Base-by-base conservation (phyloP, 1,284 basidiomycete species). In the Stygiomarasmius scandens region DNA sequence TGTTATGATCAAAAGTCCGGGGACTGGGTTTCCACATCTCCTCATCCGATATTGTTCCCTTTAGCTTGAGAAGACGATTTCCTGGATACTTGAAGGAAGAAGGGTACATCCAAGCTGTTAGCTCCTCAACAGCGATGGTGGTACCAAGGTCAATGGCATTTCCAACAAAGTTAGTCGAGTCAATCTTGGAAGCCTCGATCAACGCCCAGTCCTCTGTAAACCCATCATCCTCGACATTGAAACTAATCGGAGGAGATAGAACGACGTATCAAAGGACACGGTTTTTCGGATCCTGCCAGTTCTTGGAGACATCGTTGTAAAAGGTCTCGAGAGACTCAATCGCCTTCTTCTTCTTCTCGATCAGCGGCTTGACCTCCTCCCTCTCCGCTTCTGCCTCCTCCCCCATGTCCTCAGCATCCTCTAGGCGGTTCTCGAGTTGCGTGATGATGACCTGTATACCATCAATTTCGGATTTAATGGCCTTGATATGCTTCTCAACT, bases 241-340 rank as follows among this genome's bases (percentile, higher is more conserved):
- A 9, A 50, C 46, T 34, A 59, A 76, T 66, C 43, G 70, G 65
- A 22, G 72, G 71, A 54, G 69, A 68, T 43, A 54, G 57, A 62
- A 66, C 25, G 63, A 75, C 59, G 54, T 70, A 64, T 49, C 74
- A 71, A 49, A 77, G 29, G 53, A 74, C 56, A 23, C 73, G 70
- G 19, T 67, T 62, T 38, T 61, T 52, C 48, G 20, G 20, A 22
- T 55, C 32, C 20, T 11, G 38, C 71, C 71, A 74, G 53, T 68
- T 27, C 32, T 14, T 67, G 12, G 12, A 19, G 54, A 74, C 63
- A 19, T 74, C 66, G 0, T 16, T 27, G 52, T 48, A 59, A 2
- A 74, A 64, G 56, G 50, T 58, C 32, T 66, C 34, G 58, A 71
- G 56, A 10, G 38, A 61, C 54, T 48, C 54, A 56, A 71, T 65